Conservation (phyloP, 2,329 filamentous ascomycete genomes). For the Dissoconium aciculare region DNA sequence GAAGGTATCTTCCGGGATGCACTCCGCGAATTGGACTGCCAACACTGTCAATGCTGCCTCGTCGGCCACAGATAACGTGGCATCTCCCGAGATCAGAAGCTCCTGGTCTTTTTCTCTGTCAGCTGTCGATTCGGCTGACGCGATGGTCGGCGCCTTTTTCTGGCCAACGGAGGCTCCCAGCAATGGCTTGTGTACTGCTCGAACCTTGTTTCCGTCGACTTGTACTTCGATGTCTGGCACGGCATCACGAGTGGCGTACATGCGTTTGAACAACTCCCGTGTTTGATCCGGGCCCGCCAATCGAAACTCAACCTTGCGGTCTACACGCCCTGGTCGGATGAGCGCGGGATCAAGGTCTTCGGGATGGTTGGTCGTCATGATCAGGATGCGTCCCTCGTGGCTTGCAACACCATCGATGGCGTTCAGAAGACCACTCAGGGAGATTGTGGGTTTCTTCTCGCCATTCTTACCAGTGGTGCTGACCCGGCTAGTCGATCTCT, state of each 20-base stretch:
- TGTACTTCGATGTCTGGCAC: constrained; percentile 4
- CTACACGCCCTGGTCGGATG: constrained; percentile 57
- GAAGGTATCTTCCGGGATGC: constrained; percentile 33
- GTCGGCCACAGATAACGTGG: no score
- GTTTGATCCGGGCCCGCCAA: constrained; percentile 29
- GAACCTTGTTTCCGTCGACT: not conserved
- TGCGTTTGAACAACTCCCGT: constrained; percentile 29
- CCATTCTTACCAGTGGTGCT: constrained; percentile 4
- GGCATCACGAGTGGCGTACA: constrained; percentile 20
- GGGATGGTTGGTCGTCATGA: constrained; percentile 71
- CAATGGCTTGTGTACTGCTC: not conserved
- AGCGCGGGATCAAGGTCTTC: constrained; percentile 52
- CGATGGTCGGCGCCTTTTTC: not conserved
- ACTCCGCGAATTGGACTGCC: constrained; percentile 31
- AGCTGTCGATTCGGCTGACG: not conserved
- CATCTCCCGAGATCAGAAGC: no score
- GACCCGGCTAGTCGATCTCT: no score
- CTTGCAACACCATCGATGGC: constrained; percentile 70
- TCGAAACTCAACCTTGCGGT: constrained; percentile 49
- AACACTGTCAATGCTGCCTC: constrained; percentile 25
- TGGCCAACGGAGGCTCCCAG: constrained; percentile 3
- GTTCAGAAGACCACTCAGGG: constrained; percentile 65
- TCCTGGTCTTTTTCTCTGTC: constrained; percentile 7
- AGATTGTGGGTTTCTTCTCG: constrained; percentile 37
- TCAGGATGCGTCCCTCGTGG: constrained; percentile 62